Evolutionary conservation across 192 early-diverging fungal species (phyloP).

Genomic region (Globomyces pollinis-pini): DNA sequence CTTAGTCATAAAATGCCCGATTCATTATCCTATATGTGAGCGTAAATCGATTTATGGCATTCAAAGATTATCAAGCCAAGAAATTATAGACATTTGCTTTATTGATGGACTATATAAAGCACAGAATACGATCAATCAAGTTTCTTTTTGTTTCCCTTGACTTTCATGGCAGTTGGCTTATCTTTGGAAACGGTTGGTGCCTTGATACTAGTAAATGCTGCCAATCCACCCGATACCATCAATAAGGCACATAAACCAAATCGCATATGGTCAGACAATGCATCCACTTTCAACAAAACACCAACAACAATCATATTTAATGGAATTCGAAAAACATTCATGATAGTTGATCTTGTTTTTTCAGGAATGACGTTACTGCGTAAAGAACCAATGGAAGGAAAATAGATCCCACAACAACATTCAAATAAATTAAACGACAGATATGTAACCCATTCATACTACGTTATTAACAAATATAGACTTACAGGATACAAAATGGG

Average conservation of each 20-base stretch:
- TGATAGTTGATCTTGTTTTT: slow-evolving; percentile 35
- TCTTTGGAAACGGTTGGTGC: too few species aligned
- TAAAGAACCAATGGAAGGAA: slow-evolving; percentile 35
- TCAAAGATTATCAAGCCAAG: too few species aligned
- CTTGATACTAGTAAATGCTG: too few species aligned
- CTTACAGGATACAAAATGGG: too few species aligned
- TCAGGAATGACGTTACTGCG: slow-evolving; percentile 34
- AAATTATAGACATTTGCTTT: too few species aligned
- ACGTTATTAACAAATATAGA: neutral
- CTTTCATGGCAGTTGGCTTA: too few species aligned
- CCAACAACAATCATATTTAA: slow-evolving; percentile 44
- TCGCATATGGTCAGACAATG: neutral
- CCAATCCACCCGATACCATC: neutral
- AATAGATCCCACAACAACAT: slow-evolving; percentile 39
- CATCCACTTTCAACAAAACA: slow-evolving; percentile 15
- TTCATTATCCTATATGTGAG: too few species aligned
- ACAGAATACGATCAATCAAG: too few species aligned
- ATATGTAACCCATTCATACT: slow-evolving; percentile 4
- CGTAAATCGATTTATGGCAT: too few species aligned
- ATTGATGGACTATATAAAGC: too few species aligned
- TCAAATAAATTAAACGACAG: slow-evolving; percentile 39
- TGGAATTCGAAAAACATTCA: slow-evolving; percentile 45
- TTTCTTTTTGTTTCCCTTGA: too few species aligned
- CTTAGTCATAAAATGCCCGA: too few species aligned
- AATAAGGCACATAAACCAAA: slow-evolving; percentile 19